Conservation (phyloP, 2,329 filamentous ascomycete genomes). For the Elsinoe ampelina region DNA sequence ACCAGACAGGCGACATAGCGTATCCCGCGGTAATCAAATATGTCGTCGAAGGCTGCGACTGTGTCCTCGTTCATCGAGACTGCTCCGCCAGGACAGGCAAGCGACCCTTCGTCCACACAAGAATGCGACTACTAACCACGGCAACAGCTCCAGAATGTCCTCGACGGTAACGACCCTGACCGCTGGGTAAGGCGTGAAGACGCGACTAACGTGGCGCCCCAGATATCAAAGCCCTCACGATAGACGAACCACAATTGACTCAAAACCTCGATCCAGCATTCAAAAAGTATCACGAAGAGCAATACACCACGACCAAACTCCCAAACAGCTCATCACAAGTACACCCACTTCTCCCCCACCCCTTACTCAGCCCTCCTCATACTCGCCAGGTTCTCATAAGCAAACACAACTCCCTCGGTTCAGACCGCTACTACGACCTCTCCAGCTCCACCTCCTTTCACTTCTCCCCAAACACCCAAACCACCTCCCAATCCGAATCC, state of each 20-base stretch:
- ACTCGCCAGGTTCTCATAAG: constrained; percentile 61
- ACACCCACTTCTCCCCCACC: constrained; percentile 11
- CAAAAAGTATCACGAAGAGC: constrained; percentile 91
- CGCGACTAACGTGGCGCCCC: constrained; percentile 15
- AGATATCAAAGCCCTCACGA: constrained; percentile 86
- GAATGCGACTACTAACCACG: constrained; percentile 20
- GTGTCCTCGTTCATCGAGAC: constrained; percentile 78
- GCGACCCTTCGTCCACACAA: constrained; percentile 15
- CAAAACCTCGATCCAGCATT: constrained; percentile 72
- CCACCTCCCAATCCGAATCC: constrained; percentile 73
- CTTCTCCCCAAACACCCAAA: constrained; percentile 79
- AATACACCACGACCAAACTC: constrained; percentile 80
- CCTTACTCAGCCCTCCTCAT: not conserved
- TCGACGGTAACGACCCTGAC: constrained; percentile 57
- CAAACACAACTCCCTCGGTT: constrained; percentile 71
- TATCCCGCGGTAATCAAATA: not conserved
- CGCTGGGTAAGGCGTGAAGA: not conserved
- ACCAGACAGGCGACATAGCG: not conserved
- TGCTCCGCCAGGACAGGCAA: constrained; percentile 91
- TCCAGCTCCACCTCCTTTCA: constrained; percentile 80
- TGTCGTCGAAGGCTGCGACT: constrained; percentile 31
- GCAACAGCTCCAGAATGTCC: constrained; percentile 70
- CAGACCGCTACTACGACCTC: constrained; percentile 79
- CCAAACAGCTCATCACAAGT: constrained; percentile 76
- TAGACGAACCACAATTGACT: constrained; percentile 57